Evolutionary conservation across 768 basidiomycete species (phyloP), one percentile per base, ranked within the genome.

Genomic region (Holtermannia corniformis): DNA sequence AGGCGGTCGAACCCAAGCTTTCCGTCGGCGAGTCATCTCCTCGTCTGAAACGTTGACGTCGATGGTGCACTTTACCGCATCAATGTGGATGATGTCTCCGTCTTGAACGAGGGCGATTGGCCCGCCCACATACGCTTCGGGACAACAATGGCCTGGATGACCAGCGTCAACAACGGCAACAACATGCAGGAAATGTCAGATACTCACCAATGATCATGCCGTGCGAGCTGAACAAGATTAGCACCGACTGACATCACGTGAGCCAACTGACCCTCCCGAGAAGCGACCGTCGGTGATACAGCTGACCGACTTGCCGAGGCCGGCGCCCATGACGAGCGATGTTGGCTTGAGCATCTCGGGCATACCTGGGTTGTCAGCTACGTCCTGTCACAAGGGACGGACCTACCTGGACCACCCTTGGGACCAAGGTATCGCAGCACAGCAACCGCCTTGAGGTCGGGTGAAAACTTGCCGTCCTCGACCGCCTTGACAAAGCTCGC

Each of bases 331-430:
- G 73, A 99, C 91, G 66, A 97, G 72, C 76, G 87, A 88, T 26
- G 93, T 97, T 22, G 92, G 92, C 72, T 96, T 96, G 54, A 97
- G 79, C 95, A 99, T 99, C 77, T 99, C 95, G 47, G 91, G 93
- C 93, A 99, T 99, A 58, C 91, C 90, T 51, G 52, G 47, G 55
- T 49, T 44, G 49, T 61, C 23, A 50, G 47, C 54, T 10, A 40
- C 11, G 40, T n/a, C n/a, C n/a, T n/a, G n/a, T n/a, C n/a, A n/a
- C 23, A 12, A 22, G n/a, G 25, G 19, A n/a, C 5, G 4, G 1
- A 70, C 83, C 74, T 57, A 86, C 88, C 89, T 27, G 93, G 93
- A 54, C 93, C 95, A 57, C 93, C 93, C 76, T 89, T 86, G 24
- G 93, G 93, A 45, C 95, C 95, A 60, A 99, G 82, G 72, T 99